A percentile compares a stretch with the other conserved stretches of the same genome.
Evolutionary conservation across 2,329 filamentous ascomycete species (phyloP).

Genomic region (Epichloe uncinata): DNA sequence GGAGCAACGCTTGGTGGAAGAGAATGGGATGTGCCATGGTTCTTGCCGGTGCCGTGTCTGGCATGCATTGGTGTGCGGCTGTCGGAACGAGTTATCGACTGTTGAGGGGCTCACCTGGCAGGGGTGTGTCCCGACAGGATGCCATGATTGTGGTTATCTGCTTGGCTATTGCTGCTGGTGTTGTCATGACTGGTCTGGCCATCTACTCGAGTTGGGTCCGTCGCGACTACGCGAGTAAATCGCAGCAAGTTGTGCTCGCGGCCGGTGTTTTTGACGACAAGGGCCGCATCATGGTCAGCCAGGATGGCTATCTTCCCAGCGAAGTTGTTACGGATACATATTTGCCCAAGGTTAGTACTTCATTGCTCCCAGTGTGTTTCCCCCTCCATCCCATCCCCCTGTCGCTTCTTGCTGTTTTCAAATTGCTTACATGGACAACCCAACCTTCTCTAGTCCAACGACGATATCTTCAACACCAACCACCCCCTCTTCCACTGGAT

Average conservation of each 20-base stretch:
- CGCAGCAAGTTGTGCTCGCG: conserved; percentile 46
- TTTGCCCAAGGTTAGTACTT: conserved; percentile 41
- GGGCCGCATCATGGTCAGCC: conserved; percentile 54
- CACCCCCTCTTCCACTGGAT: conserved; percentile 84
- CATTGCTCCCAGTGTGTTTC: background rate
- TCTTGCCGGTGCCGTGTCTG: conserved; percentile 62
- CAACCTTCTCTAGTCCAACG: conserved; percentile 6
- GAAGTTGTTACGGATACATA: conserved; percentile 71
- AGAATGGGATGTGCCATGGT: conserved; percentile 50
- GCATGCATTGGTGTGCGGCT: conserved; percentile 75
- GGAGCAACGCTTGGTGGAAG: conserved; percentile 70
- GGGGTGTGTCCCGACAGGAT: conserved; percentile 8
- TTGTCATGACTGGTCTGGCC: conserved; percentile 43
- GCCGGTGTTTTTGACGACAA: conserved; percentile 54
- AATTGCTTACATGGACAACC: background rate
- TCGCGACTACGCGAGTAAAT: conserved; percentile 40
- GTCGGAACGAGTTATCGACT: conserved; percentile 55
- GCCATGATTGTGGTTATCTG: conserved; percentile 52
- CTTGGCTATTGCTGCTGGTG: conserved; percentile 49
- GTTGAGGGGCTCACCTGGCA: conserved; percentile 21
- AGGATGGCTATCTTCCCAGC: conserved; percentile 55
- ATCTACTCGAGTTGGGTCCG: conserved; percentile 28
- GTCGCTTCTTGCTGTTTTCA: no score
- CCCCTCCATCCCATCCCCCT: no score
- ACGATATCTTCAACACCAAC: conserved; percentile 58